Evolutionary conservation across 441 rosid species (phyloP), one percentile per base, ranked within the genome.

Genomic region (Daphne laureola): DNA sequence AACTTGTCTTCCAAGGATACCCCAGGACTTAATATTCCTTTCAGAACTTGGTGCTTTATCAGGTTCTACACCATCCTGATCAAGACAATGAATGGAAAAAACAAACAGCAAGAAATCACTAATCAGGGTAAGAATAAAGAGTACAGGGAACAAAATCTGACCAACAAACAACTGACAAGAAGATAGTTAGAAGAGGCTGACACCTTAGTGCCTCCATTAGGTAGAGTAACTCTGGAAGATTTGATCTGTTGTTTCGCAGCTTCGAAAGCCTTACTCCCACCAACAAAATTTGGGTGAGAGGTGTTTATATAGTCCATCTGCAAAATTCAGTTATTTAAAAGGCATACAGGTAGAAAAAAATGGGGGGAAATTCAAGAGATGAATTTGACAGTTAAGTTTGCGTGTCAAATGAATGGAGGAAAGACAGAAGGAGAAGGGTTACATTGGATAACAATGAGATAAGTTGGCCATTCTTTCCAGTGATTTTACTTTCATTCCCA

Each of bases 261-360:
- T 72, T 92, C 92, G 45, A 89, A 92, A 61, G 98, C 96, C 76
- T 76, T 92, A 57, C 87, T 86, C 63, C 98, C 98, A 47, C 98
- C 96, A 36, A 86, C 58, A 77, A 92, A 93, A 67, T 81, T 89
- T 64, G 95, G 89, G 74, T 93, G 96, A 43, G 96, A 87, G 49
- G 98, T 89, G 63, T 93, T 87, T 62, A 89, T 86, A 67, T 86
- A 89, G 72, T 79, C 98, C 97, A 93, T 89, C 98, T 93, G 85
- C 64, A 69, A 61, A 73, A 54, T 63, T 52, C 17, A 9, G 49
- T 21, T 42, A 41, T 15, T 52, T 57, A 45, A 47, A 16, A 27
- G 48, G 43, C 35, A 47, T 49, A 61, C 15, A 14, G 8, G 17
- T 12, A n/a, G 7, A 36, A 12, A 44, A 12, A 11, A 16, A 40